Conservation (phyloP, 352 stramenopile genomes). For the Phytophthora capsici region DNA sequence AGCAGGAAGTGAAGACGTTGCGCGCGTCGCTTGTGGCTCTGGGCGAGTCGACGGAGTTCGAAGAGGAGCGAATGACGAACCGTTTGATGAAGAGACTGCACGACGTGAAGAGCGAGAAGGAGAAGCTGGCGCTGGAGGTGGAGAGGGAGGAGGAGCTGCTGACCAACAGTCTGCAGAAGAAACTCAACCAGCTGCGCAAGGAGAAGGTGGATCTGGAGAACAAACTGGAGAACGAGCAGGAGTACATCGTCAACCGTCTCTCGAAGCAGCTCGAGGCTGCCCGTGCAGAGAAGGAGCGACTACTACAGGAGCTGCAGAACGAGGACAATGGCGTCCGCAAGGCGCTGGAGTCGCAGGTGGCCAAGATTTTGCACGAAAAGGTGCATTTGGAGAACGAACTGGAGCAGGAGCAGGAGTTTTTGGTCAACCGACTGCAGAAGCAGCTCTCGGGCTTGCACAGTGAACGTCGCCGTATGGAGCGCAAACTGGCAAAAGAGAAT, state of each 20-base stretch:
- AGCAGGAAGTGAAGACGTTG: slow-evolving; percentile 71
- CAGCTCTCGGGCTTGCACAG: slow-evolving; percentile 69
- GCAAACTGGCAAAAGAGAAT: slow-evolving; percentile 79
- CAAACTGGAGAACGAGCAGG: slow-evolving; percentile 91
- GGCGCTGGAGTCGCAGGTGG: slow-evolving; percentile 80
- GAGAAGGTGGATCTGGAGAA: slow-evolving; percentile 94
- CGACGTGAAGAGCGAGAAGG: slow-evolving; percentile 88
- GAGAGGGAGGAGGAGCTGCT: slow-evolving; percentile 92
- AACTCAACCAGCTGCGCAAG: slow-evolving; percentile 85
- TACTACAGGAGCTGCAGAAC: slow-evolving; percentile 70
- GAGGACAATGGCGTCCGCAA: slow-evolving; percentile 71
- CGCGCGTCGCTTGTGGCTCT: slow-evolving; percentile 77
- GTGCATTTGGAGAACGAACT: slow-evolving; percentile 88
- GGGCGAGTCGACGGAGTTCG: slow-evolving; percentile 84
- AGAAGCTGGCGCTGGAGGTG: slow-evolving; percentile 87
- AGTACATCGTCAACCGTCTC: slow-evolving; percentile 94
- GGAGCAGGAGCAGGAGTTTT: slow-evolving; percentile 89
- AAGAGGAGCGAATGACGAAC: slow-evolving; percentile 88
- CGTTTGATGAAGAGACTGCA: slow-evolving; percentile 81
- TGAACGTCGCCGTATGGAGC: slow-evolving; percentile 79
- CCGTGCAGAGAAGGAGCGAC: slow-evolving; percentile 69
- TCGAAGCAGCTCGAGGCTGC: slow-evolving; percentile 83
- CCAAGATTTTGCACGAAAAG: slow-evolving; percentile 85
- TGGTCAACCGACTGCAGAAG: slow-evolving; percentile 89
- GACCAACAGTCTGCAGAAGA: slow-evolving; percentile 91